Evolutionary conservation across 2,329 filamentous ascomycete species (phyloP).

Genomic region (Diaporthe citri): DNA sequence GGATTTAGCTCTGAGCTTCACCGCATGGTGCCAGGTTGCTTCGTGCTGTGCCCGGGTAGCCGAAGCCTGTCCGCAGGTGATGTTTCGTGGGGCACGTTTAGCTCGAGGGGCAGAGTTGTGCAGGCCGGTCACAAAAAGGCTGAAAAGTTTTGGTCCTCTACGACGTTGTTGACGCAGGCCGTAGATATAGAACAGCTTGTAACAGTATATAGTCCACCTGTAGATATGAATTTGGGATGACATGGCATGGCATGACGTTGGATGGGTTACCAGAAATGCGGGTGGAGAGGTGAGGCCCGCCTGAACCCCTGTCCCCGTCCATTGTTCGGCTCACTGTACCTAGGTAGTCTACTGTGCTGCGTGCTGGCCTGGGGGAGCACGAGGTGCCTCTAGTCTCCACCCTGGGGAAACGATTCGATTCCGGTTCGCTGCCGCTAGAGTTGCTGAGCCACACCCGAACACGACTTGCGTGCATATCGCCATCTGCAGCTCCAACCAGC

Average conservation of each 20-base stretch:
- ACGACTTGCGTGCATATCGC: slow-evolving; percentile 26
- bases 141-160: neutral
- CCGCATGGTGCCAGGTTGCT: neutral
- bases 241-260: slow-evolving; percentile 24
- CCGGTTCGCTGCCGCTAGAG: slow-evolving; percentile 25
- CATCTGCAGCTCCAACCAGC: slow-evolving; percentile 13
- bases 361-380: slow-evolving; percentile 9
- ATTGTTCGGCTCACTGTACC: neutral
- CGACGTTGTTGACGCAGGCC: neutral
- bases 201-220: too few species aligned
- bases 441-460: slow-evolving; percentile 31
- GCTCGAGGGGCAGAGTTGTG: neutral
- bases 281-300: slow-evolving; percentile 13
- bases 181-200: too few species aligned
- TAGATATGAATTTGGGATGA: slow-evolving; percentile 1
- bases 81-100: neutral
- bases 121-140: neutral
- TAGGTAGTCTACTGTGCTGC: neutral
- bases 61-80: neutral
- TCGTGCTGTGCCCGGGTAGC: slow-evolving; percentile 1
- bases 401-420: slow-evolving; percentile 16
- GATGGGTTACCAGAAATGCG: slow-evolving; percentile 5
- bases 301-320: neutral
- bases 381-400: neutral
- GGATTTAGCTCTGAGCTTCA: slow-evolving; percentile 21